A percentile compares a stretch with the other conserved stretches of the same genome.
Evolutionary conservation across 2,329 filamentous ascomycete species (phyloP).

Genomic region (Ophiostoma montium): DNA sequence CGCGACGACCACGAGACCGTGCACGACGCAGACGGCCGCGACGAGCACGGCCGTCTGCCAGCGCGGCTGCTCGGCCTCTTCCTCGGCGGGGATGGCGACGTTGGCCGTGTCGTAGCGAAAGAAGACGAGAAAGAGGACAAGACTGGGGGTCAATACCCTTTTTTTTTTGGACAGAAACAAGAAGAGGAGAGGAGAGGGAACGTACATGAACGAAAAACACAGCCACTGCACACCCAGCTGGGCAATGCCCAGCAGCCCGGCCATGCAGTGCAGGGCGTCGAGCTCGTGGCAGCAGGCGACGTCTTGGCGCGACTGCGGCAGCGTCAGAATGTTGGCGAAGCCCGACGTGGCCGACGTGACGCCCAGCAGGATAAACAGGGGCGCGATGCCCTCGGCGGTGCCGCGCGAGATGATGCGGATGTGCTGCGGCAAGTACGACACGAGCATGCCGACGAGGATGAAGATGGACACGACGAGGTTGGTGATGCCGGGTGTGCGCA

Average conservation of each 20-base stretch:
- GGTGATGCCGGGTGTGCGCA: conserved; percentile 37
- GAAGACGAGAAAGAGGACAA: conserved; percentile 88
- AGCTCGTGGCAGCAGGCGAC: conserved; percentile 77
- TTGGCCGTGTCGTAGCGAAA: conserved; percentile 54
- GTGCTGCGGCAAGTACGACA: conserved; percentile 93
- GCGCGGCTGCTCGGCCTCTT: conserved; percentile 40
- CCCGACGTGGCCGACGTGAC: conserved; percentile 78
- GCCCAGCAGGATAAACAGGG: conserved; percentile 89
- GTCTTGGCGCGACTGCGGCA: conserved; percentile 70
- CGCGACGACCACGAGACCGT: conserved; percentile 57
- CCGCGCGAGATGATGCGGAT: conserved; percentile 74
- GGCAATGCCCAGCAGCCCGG: conserved; percentile 73
- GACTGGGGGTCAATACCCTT: conserved; percentile 33
- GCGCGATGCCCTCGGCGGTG: conserved; percentile 87
- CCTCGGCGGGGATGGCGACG: conserved; percentile 34
- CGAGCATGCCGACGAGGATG: conserved; percentile 73
- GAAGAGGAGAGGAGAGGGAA: conserved; percentile 9
- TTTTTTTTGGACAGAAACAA: not conserved
- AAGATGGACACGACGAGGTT: conserved; percentile 41
- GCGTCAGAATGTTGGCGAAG: conserved; percentile 81
- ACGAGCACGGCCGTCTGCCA: conserved; percentile 72
- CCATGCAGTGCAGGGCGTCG: conserved; percentile 67
- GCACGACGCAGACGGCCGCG: conserved; percentile 55
- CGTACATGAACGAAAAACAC: conserved; percentile 84
- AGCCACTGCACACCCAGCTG: conserved; percentile 88